Evolutionary conservation across 2,329 filamentous ascomycete genomes (phyloP).

Genomic region (Aspergillus tanneri): DNA sequence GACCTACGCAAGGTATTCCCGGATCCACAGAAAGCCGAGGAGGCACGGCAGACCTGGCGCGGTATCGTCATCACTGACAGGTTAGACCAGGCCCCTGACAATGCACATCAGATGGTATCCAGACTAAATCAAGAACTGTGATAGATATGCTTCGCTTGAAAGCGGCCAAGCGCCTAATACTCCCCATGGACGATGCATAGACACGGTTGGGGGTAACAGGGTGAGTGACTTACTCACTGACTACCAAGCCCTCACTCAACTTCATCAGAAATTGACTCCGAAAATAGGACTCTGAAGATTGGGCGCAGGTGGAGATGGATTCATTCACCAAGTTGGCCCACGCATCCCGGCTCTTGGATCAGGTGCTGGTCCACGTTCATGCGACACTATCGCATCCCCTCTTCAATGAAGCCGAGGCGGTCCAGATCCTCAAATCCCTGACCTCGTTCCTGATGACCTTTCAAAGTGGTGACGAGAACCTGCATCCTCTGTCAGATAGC

Average conservation of each 20-base stretch:
- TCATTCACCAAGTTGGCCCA: slow-evolving; percentile 1
- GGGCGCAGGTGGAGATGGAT: neutral
- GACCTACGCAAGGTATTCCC: neutral
- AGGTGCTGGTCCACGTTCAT: slow-evolving; percentile 1
- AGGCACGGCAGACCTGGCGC: slow-evolving; percentile 3
- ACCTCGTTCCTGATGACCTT: neutral
- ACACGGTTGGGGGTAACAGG: neutral
- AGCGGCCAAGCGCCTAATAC: neutral
- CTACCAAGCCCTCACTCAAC: too few species aligned
- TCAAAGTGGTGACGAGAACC: neutral
- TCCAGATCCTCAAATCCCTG: neutral
- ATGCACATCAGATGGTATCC: neutral
- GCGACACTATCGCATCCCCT: neutral
- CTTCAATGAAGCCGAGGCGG: neutral
- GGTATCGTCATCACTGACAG: slow-evolving; percentile 3
- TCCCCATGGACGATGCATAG: neutral
- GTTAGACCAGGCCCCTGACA: neutral
- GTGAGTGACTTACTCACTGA: neutral
- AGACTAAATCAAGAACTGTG: too few species aligned
- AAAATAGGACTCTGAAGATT: too few species aligned
- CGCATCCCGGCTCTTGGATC: slow-evolving; percentile 1
- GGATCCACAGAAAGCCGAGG: neutral
- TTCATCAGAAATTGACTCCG: too few species aligned
- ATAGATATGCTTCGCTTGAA: slow-evolving; percentile 4
- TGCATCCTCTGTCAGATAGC: neutral